Base-by-base conservation (phyloP, 257 asterid genomes). In the Solanum medicagineum region DNA sequence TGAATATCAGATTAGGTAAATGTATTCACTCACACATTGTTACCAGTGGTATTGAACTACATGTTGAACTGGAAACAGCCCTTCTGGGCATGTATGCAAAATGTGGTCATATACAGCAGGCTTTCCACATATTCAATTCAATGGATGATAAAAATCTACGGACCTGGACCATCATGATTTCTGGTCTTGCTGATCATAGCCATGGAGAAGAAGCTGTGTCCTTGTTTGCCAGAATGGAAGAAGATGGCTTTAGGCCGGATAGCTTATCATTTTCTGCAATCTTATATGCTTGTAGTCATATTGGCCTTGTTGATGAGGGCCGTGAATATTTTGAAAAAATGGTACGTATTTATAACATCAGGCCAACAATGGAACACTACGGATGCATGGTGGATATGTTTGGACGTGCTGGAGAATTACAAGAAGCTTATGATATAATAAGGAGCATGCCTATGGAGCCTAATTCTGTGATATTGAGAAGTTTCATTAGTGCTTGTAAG, bases 331-430 rank as follows among this genome's bases (percentile, higher is more conserved):
- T 92, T 53, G 81, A 88, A 24, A 91, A 88, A 88, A 92, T 94
- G 95, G 90, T 89, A 73, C 89, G 84, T 71, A 75, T 85, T 3
- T 90, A 92, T 82, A 81, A 77, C 10, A 92, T 94, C 70, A 84
- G 54, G 88, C 98, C 96, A 10, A 89, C 91, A n/a, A 87, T 93
- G 95, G 97, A 93, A 88, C 97, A 93, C 59, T 94, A 90, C 47
- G 93, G 98, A 84, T 94, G 98, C 89, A 89, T 93, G 94, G 93
- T 92, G 66, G 97, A 94, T 83, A 88, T 94, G 87, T 89, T 91
- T 62, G 95, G 98, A 57, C 93, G 95, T 36, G 91, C 91, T 74
- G 97, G 97, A 73, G 86, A 83, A 89, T 89, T 92, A 7, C 91
- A 91, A 86, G 94, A 92, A 88, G 98, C 97, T 88, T 92, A 94